Conservation (phyloP, 352 stramenopile species). For the Pythium sp. region DNA sequence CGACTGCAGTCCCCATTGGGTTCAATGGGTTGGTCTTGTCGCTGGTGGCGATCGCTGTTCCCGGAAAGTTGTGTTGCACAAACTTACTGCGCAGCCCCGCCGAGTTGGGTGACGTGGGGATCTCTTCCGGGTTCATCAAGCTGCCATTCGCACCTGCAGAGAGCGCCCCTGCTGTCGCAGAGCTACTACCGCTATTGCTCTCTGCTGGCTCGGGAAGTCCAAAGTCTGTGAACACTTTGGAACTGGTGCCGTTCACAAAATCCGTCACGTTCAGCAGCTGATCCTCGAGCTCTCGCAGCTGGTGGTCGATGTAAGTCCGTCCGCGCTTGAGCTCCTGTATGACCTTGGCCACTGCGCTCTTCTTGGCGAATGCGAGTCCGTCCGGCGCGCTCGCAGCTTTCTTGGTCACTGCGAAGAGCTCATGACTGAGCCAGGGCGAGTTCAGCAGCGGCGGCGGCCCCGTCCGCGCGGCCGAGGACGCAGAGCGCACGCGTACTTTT, state of each 20-base stretch:
- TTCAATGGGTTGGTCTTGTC: conserved; percentile 29
- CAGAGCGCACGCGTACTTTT: not conserved
- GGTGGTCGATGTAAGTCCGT: conserved; percentile 47
- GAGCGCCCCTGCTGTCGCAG: not conserved
- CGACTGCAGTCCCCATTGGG: conserved; percentile 37
- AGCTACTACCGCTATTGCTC: not conserved
- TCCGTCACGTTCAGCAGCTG: conserved; percentile 60
- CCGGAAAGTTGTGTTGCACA: conserved; percentile 21
- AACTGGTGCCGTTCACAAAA: conserved; percentile 46
- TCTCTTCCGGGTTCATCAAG: conserved; percentile 15
- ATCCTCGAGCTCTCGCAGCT: conserved; percentile 57
- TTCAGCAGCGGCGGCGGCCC: conserved; percentile 26
- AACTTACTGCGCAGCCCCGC: conserved; percentile 21
- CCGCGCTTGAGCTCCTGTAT: conserved; percentile 68
- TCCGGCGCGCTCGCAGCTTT: conserved; percentile 42
- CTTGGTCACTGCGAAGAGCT: conserved; percentile 62
- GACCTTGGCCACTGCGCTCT: conserved; percentile 47
- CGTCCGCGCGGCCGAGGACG: not conserved
- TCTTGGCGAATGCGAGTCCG: conserved; percentile 46
- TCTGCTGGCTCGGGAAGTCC: conserved; percentile 12
- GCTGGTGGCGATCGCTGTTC: conserved; percentile 3
- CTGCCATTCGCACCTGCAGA: not conserved
- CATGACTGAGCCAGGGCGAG: conserved; percentile 65
- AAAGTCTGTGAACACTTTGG: conserved; percentile 39
- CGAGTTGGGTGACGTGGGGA: conserved; percentile 16